phyloP scores from a whole-genome alignment of 768 basidiomycete species.

The Boletales sp. region DNA sequence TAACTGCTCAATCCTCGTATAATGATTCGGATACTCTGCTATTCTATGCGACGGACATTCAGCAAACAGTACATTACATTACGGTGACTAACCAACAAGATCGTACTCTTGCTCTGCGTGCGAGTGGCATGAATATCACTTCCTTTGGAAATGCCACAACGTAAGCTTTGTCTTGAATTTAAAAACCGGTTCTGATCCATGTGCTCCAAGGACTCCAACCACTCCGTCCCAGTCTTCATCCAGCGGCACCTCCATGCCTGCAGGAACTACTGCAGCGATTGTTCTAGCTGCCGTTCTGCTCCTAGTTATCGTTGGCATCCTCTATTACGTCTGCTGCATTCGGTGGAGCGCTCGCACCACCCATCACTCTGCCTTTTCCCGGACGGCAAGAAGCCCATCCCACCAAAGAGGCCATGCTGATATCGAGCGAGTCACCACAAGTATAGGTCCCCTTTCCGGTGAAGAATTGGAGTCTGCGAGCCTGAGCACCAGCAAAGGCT shows the following conservation, averaged over 20 bases:
- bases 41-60: constrained; percentile 60
- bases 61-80: constrained; percentile 45
- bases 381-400: not conserved
- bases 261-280: constrained; percentile 66
- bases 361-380: constrained; percentile 1
- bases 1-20: constrained; percentile 54
- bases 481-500: constrained; percentile 31
- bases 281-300: constrained; percentile 54
- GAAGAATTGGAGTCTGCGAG: constrained; percentile 26
- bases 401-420: constrained; percentile 3
- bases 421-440: constrained; percentile 6
- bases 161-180: constrained; percentile 22
- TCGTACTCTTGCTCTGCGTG: constrained; percentile 43
- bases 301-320: constrained; percentile 40
- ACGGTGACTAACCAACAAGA: constrained; percentile 56
- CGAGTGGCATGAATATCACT: constrained; percentile 51
- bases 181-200: constrained; percentile 1
- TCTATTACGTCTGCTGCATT: constrained; percentile 45
- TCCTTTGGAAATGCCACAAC: constrained; percentile 29
- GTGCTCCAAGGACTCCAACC: constrained; percentile 15
- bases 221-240: not conserved
- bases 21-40: constrained; percentile 50
- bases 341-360: constrained; percentile 43
- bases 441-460: constrained; percentile 8
- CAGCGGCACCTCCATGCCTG: constrained; percentile 29